Percentiles rank a stretch among this genome's conserved stretches.
phyloP scores from a whole-genome alignment of 1,284 basidiomycete genomes.

The Austroboletus niveus region DNA sequence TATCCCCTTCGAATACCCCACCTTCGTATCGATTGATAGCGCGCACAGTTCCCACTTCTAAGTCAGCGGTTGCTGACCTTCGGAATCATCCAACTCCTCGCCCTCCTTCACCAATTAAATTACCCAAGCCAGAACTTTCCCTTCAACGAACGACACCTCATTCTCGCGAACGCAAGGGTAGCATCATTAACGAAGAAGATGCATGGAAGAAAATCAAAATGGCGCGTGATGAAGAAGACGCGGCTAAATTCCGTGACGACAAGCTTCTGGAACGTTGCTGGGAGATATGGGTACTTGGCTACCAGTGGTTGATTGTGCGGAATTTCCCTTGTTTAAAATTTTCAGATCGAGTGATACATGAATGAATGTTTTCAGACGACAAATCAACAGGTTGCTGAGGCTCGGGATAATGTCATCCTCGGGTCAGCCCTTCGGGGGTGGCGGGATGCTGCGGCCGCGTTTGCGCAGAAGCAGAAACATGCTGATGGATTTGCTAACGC shows the following conservation, averaged over 20 bases:
- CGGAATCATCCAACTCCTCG: conserved; percentile 19
- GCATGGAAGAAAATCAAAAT: conserved; percentile 74
- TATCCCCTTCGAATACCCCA: conserved; percentile 44
- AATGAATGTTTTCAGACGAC: conserved; percentile 47
- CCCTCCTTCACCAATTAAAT: conserved; percentile 32
- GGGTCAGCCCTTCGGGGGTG: conserved; percentile 57
- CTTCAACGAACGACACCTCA: conserved; percentile 15
- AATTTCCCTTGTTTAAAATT: conserved; percentile 10
- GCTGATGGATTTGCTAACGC: conserved; percentile 43
- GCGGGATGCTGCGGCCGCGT: conserved; percentile 42
- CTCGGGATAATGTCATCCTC: conserved; percentile 58
- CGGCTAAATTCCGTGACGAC: conserved; percentile 64
- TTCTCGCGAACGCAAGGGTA: conserved; percentile 41
- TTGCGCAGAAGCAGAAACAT: conserved; percentile 38
- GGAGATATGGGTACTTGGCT: conserved; percentile 67
- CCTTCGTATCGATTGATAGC: conserved; percentile 51
- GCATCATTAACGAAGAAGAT: conserved; percentile 61
- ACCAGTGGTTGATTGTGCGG: conserved; percentile 69
- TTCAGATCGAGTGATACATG: conserved; percentile 12
- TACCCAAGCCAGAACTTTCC: conserved; percentile 22
- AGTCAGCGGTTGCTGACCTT: conserved; percentile 6
- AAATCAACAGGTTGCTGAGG: conserved; percentile 56
- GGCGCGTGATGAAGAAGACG: conserved; percentile 64
- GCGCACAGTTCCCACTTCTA: conserved; percentile 23
- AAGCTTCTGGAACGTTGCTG: conserved; percentile 64